phyloP scores from a whole-genome alignment of 768 basidiomycete species.

The Xerocomellus amylosporus region DNA sequence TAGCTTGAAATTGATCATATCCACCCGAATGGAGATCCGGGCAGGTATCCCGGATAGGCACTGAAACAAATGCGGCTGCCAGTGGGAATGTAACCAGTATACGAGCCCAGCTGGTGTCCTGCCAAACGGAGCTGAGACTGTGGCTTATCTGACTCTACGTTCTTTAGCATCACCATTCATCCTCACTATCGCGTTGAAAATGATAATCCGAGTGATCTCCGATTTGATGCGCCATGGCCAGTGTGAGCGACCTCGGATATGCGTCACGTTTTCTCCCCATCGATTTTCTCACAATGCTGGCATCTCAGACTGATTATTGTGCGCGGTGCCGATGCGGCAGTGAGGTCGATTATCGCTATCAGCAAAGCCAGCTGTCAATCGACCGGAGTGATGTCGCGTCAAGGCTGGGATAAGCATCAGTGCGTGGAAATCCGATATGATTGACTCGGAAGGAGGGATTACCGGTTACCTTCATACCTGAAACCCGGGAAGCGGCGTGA shows the following conservation, averaged over 20 bases:
- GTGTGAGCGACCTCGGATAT: neutral
- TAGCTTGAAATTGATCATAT: too few species aligned
- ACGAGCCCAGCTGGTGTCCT: neutral
- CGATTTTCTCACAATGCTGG: slow-evolving; percentile 2
- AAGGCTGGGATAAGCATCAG: too few species aligned
- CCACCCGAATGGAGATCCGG: neutral
- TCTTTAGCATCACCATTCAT: neutral
- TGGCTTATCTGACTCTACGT: neutral
- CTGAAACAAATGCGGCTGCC: neutral
- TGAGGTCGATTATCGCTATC: neutral
- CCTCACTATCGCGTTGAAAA: neutral
- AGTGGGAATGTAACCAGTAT: neutral
- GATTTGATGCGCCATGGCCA: neutral
- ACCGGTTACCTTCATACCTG: neutral
- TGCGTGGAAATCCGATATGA: too few species aligned
- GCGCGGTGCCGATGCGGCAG: neutral
- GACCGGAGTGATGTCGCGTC: neutral
- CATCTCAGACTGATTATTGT: neutral
- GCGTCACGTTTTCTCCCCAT: neutral
- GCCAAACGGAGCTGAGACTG: neutral
- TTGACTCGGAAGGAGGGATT: neutral
- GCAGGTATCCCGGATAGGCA: neutral
- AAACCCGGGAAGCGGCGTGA: too few species aligned
- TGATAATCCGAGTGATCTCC: neutral
- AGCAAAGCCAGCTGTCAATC: neutral